These are phyloP conservation scores for Eucalyptus pauciflora DNA, from an alignment of 345 rosid species.

Conservation along the genomic window DNA sequence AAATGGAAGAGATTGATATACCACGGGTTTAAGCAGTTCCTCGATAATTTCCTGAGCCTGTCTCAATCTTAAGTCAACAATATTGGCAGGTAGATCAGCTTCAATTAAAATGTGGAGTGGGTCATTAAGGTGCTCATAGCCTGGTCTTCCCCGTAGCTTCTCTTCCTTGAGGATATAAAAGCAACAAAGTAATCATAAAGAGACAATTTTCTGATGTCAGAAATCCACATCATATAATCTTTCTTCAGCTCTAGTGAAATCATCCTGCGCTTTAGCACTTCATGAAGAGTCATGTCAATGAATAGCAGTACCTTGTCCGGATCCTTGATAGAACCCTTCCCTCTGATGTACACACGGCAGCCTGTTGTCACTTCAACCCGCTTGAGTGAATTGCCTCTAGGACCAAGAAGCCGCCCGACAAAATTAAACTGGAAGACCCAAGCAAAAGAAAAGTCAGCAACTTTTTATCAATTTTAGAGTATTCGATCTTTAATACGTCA, in stretches of 20 bases:
- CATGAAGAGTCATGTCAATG: background rate
- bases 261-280: background rate
- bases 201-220: background rate
- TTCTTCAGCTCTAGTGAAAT: background rate
- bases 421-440: conserved; percentile 65
- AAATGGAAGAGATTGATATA: background rate
- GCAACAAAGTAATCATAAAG: background rate
- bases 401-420: conserved; percentile 96
- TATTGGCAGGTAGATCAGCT: conserved; percentile 58
- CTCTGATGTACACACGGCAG: conserved; percentile 95
- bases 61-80: conserved; percentile 47
- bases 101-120: conserved; percentile 68
- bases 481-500: background rate
- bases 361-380: conserved; percentile 99
- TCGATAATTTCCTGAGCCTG: conserved; percentile 78
- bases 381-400: conserved; percentile 96
- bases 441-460: background rate
- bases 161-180: conserved; percentile 40
- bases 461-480: background rate
- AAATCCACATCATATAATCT: background rate
- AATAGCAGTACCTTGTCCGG: conserved; percentile 65
- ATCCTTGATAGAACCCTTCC: conserved; percentile 97
- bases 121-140: conserved; percentile 67
- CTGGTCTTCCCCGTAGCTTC: conserved; percentile 60
- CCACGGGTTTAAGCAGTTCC: conserved; percentile 40